Evolutionary conservation across 2,329 filamentous ascomycete genomes (phyloP).

Genomic region (Colletotrichum sp.): DNA sequence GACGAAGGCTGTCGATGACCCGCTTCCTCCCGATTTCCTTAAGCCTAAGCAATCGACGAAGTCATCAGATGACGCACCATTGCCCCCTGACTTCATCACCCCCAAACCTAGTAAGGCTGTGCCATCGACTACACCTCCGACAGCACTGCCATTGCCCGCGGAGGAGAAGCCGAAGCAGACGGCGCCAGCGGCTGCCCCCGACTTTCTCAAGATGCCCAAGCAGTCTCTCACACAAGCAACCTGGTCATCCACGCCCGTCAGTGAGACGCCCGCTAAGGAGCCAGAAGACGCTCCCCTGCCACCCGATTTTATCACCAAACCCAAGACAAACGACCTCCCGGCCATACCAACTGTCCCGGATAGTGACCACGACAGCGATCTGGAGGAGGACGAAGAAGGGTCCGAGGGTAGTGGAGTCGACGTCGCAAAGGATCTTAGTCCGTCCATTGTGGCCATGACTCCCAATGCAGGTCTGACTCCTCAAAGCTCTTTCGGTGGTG

Average conservation of each 20-base stretch:
- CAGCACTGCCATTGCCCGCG: not conserved
- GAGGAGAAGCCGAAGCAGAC: constrained; percentile 25
- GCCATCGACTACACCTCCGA: not conserved
- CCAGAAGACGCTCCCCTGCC: constrained; percentile 45
- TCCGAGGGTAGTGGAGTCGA: constrained; percentile 69
- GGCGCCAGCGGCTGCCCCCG: constrained; percentile 17
- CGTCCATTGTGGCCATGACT: constrained; percentile 47
- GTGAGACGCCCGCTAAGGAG: constrained; percentile 22
- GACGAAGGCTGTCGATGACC: constrained; percentile 32
- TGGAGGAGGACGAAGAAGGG: constrained; percentile 44
- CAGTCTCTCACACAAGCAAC: constrained; percentile 16
- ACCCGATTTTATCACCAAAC: constrained; percentile 36
- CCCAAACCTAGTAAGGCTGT: constrained; percentile 31
- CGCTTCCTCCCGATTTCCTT: constrained; percentile 42
- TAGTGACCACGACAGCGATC: constrained; percentile 29
- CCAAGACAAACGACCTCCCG: constrained; percentile 29
- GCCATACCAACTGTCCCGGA: constrained; percentile 17
- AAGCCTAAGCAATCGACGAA: constrained; percentile 29
- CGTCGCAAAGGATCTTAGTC: constrained; percentile 68
- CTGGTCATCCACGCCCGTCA: constrained; percentile 13
- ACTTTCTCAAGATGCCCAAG: constrained; percentile 20
- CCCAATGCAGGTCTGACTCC: constrained; percentile 59
- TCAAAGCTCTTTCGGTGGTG: constrained; percentile 62
- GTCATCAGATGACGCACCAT: constrained; percentile 35
- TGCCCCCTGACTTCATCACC: constrained; percentile 43